Percentiles rank a stretch among this genome's conserved stretches.
These are phyloP conservation scores for Hortiboletus flavorubellus DNA, from an alignment of 768 basidiomycete genomes.

Conservation along the genomic window DNA sequence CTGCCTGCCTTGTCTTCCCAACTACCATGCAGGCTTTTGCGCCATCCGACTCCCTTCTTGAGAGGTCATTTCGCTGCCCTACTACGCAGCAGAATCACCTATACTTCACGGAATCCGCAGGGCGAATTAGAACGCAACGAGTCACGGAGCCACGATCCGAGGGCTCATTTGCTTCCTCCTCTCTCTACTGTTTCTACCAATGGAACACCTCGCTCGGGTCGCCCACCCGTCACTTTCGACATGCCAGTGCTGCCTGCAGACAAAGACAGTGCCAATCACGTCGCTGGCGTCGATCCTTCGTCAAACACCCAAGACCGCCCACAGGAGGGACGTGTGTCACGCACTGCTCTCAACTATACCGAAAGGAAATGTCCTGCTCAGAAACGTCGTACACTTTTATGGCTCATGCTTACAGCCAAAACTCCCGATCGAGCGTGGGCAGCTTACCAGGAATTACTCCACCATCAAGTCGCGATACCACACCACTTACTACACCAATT, in stretches of 20 bases:
- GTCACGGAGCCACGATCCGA: neutral
- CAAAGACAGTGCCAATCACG: slow-evolving; percentile 1
- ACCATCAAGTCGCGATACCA: slow-evolving; percentile 26
- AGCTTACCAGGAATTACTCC: slow-evolving; percentile 39
- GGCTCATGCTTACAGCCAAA: slow-evolving; percentile 33
- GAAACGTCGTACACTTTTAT: slow-evolving; percentile 24
- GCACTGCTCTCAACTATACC: neutral
- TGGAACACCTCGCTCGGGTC: neutral
- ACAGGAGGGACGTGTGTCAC: neutral
- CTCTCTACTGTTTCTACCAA: neutral
- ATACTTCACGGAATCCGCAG: neutral
- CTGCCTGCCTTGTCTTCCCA: slow-evolving; percentile 31
- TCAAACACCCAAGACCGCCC: slow-evolving; percentile 7
- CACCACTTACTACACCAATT: slow-evolving; percentile 56
- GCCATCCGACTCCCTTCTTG: slow-evolving; percentile 9
- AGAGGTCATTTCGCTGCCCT: slow-evolving; percentile 7
- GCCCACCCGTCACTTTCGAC: neutral
- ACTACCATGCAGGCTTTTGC: slow-evolving; percentile 31
- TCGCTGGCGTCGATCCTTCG: slow-evolving; percentile 5
- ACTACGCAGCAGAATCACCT: slow-evolving; percentile 3
- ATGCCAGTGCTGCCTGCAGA: neutral
- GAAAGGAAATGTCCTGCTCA: slow-evolving; percentile 20
- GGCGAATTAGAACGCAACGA: neutral
- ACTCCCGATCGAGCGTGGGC: slow-evolving; percentile 39
- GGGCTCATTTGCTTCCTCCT: neutral